Conservation (phyloP, 495 filamentous ascomycete genomes). For the Bombardia bombarda region DNA sequence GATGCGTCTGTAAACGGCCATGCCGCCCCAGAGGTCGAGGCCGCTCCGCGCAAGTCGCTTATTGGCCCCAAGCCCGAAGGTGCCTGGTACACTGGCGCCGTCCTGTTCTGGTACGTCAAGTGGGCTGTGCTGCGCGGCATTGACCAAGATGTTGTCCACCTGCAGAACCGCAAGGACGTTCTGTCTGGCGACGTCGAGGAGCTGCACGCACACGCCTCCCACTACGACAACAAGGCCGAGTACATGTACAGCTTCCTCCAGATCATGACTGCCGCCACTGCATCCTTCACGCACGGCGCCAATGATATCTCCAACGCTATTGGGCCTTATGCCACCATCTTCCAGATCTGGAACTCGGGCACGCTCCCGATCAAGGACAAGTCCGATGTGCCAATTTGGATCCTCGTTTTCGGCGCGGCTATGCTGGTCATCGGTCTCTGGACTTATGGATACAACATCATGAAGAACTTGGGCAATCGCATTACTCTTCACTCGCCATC, state of each 20-base stretch:
- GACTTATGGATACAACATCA: conserved; percentile 66
- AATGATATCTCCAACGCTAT: conserved; percentile 76
- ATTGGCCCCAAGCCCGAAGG: too few species aligned
- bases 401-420: conserved; percentile 31
- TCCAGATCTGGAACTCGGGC: conserved; percentile 53
- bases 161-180: conserved; percentile 54
- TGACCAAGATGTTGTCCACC: conserved; percentile 42
- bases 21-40: too few species aligned
- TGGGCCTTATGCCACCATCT: conserved; percentile 66
- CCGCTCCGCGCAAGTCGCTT: too few species aligned
- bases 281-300: conserved; percentile 71
- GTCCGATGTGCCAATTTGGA: conserved; percentile 53
- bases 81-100: too few species aligned
- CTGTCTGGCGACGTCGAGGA: conserved; percentile 56
- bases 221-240: conserved; percentile 71
- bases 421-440: conserved; percentile 52
- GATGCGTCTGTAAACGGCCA: too few species aligned
- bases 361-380: conserved; percentile 41
- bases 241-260: conserved; percentile 70
- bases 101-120: too few species aligned
- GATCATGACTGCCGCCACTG: conserved; percentile 63
- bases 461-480: conserved; percentile 54
- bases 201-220: conserved; percentile 50
- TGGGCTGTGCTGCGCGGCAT: conserved; percentile 60
- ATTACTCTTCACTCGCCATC: conserved; percentile 62